Evolutionary conservation across 2,329 filamentous ascomycete species (phyloP).

Genomic region (Didymella pomorum): DNA sequence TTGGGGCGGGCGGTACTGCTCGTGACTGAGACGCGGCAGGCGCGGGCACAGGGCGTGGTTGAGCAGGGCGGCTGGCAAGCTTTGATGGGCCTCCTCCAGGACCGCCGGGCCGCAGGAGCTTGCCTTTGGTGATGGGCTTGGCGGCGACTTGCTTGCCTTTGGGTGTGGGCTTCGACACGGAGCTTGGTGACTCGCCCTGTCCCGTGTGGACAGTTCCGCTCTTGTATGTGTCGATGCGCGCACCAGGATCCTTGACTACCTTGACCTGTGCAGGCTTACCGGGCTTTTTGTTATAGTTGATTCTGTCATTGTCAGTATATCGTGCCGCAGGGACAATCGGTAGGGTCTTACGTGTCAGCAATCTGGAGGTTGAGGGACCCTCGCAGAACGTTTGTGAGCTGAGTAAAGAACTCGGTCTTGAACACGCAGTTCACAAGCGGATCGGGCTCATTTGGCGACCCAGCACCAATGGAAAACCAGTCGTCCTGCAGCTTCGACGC

Average conservation of each 20-base stretch:
- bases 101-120: slow-evolving; percentile 90
- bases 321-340: not conserved
- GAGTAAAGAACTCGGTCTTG: slow-evolving; percentile 97
- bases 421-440: slow-evolving; percentile 92
- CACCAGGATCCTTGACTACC: slow-evolving; percentile 83
- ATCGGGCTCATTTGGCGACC: slow-evolving; percentile 90
- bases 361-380: slow-evolving; percentile 85
- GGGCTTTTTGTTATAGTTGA: slow-evolving; percentile 98
- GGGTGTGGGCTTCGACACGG: slow-evolving; percentile 82
- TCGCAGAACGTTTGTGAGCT: slow-evolving; percentile 80
- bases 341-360: slow-evolving; percentile 65
- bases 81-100: slow-evolving; percentile 82
- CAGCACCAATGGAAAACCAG: slow-evolving; percentile 93
- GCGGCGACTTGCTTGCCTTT: slow-evolving; percentile 85
- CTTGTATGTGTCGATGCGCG: slow-evolving; percentile 86
- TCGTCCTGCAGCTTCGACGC: slow-evolving; percentile 86
- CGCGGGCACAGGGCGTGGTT: slow-evolving; percentile 45
- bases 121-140: slow-evolving; percentile 90
- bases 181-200: slow-evolving; percentile 82
- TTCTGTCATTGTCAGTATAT: slow-evolving; percentile 54
- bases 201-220: slow-evolving; percentile 89
- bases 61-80: slow-evolving; percentile 61
- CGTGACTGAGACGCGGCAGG: slow-evolving; percentile 51
- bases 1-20: slow-evolving; percentile 59
- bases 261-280: slow-evolving; percentile 91